Evolutionary conservation across 352 stramenopile species (phyloP), one percentile per base, ranked within the genome.

Genomic region (Pythium coloratum): DNA sequence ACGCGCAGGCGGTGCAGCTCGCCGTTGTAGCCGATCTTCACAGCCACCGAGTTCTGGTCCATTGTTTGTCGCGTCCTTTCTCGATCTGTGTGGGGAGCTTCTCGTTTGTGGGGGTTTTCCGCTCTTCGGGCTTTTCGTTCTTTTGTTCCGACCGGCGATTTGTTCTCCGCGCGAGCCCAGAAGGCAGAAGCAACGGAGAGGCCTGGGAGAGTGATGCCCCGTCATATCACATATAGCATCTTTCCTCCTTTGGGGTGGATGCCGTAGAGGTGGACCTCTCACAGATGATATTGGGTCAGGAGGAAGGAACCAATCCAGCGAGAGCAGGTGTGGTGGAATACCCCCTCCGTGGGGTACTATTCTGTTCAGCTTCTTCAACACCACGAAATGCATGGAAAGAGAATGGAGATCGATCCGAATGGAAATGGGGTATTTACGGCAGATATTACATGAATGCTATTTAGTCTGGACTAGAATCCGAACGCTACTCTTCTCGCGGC

Each of bases 1-100:
- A 93, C 81, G 71, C 85, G 80, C 34, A 75, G 80, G 70, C 85
- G 83, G 75, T 93, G 85, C 62, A 93, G 88, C 57, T 93, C 85
- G 6, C 85, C 85, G 56, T 88, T 89, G 73, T 78, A 87, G 18
- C 76, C 80, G 69, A 93, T 86, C 78, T 93, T 93, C 59, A 93
- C 76, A 54, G 81, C 72, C 20, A 76, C 76, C 59, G 82, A 72
- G 59, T 77, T 75, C 44, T 66, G 57, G 71, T 76, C 70, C 54
- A 59, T 60, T 54, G 20, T 24, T 24, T 24, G 20, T 24, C 20
- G 20, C 20, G 20, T 24, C 20, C 12, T 49, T 38, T 38, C 33
- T 38, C 33, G 20, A 0, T 24, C 20, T 24, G 0, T 24, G 20
- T 24, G 20, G 20, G 20, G 36, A 42, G 36, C 36, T 42, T 7